A percentile compares a stretch with the other conserved stretches of the same genome.
Evolutionary conservation across 2,329 filamentous ascomycete species (phyloP).

Genomic region (Fusarium piperis): DNA sequence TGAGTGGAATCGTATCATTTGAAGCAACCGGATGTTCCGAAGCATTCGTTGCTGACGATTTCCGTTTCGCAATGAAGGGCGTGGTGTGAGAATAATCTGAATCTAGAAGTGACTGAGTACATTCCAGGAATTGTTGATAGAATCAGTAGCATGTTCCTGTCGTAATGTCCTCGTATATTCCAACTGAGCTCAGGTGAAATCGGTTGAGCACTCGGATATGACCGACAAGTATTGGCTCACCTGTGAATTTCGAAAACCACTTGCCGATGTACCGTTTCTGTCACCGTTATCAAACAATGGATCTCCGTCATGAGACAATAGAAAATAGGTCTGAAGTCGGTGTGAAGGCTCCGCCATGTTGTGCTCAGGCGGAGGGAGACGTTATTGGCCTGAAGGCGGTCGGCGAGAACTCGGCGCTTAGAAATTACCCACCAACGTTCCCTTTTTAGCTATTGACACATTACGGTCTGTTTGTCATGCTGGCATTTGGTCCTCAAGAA

Average conservation of each 20-base stretch:
- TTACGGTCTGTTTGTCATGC: too few species aligned
- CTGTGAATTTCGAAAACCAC: neutral
- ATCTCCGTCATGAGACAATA: neutral
- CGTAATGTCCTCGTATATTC: neutral
- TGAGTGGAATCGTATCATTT: neutral
- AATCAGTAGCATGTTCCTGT: neutral
- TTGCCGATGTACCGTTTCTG: neutral
- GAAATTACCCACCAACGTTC: too few species aligned
- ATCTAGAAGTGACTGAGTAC: neutral
- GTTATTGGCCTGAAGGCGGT: too few species aligned
- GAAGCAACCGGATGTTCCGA: neutral
- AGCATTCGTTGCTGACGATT: neutral
- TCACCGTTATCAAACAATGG: neutral
- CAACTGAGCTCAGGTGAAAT: neutral
- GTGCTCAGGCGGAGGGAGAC: too few species aligned
- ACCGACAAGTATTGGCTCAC: neutral
- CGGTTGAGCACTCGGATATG: neutral
- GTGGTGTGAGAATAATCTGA: neutral
- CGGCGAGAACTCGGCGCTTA: too few species aligned
- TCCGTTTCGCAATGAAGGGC: neutral
- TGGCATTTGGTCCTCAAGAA: too few species aligned
- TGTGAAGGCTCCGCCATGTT: neutral
- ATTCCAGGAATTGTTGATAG: neutral
- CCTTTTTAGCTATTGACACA: too few species aligned
- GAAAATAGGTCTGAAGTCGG: neutral